Percentiles rank a stretch among this genome's conserved stretches.
Evolutionary conservation across 768 basidiomycete species (phyloP).

Genomic region (Tricholomella constricta): DNA sequence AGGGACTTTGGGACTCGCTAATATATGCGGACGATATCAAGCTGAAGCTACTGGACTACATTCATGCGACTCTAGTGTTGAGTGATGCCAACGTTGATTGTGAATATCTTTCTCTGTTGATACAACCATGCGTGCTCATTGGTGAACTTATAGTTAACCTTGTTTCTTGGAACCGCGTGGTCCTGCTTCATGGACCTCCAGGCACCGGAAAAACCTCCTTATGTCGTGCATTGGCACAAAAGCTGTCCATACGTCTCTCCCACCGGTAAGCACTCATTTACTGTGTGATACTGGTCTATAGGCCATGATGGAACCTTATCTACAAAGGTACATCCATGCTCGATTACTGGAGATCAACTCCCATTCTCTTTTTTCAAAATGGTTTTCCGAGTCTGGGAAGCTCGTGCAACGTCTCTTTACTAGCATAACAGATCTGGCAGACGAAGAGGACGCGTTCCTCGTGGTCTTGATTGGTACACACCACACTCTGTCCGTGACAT

Average conservation of each 20-base stretch:
- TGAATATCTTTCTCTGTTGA: constrained; percentile 37
- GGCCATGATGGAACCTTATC: neutral
- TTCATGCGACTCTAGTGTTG: constrained; percentile 91
- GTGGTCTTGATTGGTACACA: constrained; percentile 86
- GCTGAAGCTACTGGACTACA: constrained; percentile 86
- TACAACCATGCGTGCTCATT: neutral
- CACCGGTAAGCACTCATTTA: constrained; percentile 76
- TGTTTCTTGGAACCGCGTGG: constrained; percentile 94
- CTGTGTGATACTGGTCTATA: neutral
- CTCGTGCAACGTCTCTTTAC: constrained; percentile 92
- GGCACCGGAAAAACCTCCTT: constrained; percentile 97
- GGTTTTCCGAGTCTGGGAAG: constrained; percentile 99
- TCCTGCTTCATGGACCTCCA: constrained; percentile 93
- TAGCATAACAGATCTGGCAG: constrained; percentile 86
- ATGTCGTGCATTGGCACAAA: constrained; percentile 93
- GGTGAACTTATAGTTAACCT: constrained; percentile 66
- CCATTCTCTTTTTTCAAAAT: constrained; percentile 95
- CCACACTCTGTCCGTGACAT: neutral
- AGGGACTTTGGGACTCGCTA: constrained; percentile 92
- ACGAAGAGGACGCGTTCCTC: constrained; percentile 90
- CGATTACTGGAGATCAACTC: constrained; percentile 97
- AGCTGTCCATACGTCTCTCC: constrained; percentile 87
- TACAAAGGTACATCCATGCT: constrained; percentile 74
- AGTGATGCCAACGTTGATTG: constrained; percentile 87
- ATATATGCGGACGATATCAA: constrained; percentile 88